Conservation (phyloP, 108 stramenopile genomes). For the Nitzschia palea region DNA sequence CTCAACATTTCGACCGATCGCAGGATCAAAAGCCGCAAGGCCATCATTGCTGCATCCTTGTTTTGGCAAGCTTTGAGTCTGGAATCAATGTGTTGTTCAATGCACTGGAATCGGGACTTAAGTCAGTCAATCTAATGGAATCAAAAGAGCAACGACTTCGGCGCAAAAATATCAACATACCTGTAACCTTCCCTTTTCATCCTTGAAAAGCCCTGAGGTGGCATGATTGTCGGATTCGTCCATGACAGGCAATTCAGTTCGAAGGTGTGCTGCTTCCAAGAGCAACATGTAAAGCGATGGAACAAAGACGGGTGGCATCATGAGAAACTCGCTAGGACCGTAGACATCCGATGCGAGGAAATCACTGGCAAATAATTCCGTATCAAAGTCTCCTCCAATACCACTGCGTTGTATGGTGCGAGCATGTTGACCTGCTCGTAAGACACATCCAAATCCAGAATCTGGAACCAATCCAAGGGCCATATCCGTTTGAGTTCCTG, state of each 20-base stretch:
- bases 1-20: constrained; percentile 32
- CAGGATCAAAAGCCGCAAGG: constrained; percentile 25
- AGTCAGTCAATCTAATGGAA: not conserved
- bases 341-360: constrained; percentile 17
- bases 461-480: constrained; percentile 32
- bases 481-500: constrained; percentile 29
- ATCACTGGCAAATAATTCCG: constrained; percentile 17
- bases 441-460: constrained; percentile 28
- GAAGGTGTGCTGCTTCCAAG: constrained; percentile 23
- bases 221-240: constrained; percentile 4
- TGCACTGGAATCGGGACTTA: not conserved
- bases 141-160: not conserved
- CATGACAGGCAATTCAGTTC: not conserved
- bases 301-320: constrained; percentile 38
- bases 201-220: not conserved
- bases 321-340: constrained; percentile 25
- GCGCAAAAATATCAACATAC: not conserved
- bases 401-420: constrained; percentile 15
- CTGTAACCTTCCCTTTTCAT: constrained; percentile 9
- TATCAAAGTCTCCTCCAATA: constrained; percentile 13
- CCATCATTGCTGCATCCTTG: constrained; percentile 39
- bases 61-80: constrained; percentile 18
- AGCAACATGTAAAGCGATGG: constrained; percentile 23
- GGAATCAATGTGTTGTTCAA: constrained; percentile 20
- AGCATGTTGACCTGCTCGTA: constrained; percentile 27